phyloP scores from a whole-genome alignment of 768 basidiomycete genomes.

The Sutorius australiensis region DNA sequence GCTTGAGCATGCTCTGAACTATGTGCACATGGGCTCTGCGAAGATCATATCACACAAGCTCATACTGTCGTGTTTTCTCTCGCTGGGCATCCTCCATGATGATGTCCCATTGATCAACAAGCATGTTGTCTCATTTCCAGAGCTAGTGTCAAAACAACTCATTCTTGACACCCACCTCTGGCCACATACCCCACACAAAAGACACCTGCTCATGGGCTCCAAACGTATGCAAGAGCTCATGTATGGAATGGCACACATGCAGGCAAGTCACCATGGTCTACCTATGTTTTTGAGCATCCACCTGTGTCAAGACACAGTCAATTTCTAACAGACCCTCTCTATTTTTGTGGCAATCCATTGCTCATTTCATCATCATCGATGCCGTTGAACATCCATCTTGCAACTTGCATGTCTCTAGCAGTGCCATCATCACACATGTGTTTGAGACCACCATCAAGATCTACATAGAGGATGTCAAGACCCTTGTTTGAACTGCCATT shows the following conservation, averaged over 20 bases:
- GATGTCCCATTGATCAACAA: background rate
- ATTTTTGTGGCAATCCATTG: background rate
- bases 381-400: background rate
- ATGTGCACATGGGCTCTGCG: background rate
- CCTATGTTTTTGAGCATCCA: too few species aligned
- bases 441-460: background rate
- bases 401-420: background rate
- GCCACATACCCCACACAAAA: background rate
- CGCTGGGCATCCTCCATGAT: background rate
- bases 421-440: background rate
- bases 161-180: background rate
- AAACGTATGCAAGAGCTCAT: background rate
- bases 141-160: background rate
- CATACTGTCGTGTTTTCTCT: background rate
- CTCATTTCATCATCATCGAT: background rate
- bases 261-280: too few species aligned
- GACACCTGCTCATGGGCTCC: background rate
- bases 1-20: slow-evolving; percentile 1
- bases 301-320: too few species aligned
- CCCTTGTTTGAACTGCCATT: background rate
- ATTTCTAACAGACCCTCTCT: too few species aligned
- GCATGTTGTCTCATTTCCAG: background rate
- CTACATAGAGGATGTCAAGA: background rate
- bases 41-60: background rate
- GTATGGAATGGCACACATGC: background rate